A percentile compares a stretch with the other conserved stretches of the same genome.
These are phyloP conservation scores for Blumeria hordei DNA, from an alignment of 2,329 filamentous ascomycete species.

Conservation along the genomic window DNA sequence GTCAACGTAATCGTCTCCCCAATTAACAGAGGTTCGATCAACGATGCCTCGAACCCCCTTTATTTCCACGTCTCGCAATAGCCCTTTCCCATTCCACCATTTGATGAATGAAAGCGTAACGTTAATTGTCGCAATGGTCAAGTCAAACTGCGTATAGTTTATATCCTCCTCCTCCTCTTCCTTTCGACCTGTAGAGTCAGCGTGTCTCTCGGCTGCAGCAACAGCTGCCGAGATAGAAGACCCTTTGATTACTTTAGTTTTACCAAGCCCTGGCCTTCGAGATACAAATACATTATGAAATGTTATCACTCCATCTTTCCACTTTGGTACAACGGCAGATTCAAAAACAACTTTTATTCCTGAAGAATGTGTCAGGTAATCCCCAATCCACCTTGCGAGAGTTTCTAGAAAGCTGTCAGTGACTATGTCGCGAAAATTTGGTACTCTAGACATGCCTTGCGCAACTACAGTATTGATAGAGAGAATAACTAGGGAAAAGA, in stretches of 20 bases:
- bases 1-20: conserved; percentile 44
- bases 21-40: conserved; percentile 64
- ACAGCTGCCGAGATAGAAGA: conserved; percentile 64
- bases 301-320: conserved; percentile 84
- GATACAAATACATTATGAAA: conserved; percentile 96
- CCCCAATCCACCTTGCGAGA: conserved; percentile 75
- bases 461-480: conserved; percentile 91
- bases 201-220: conserved; percentile 45
- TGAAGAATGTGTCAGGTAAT: conserved; percentile 83
- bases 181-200: conserved; percentile 20
- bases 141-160: conserved; percentile 93
- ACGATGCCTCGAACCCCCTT: conserved; percentile 82
- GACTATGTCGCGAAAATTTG: conserved; percentile 6
- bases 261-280: conserved; percentile 57
- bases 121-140: conserved; percentile 86
- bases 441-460: conserved; percentile 35
- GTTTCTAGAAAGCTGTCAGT: conserved; percentile 36
- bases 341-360: conserved; percentile 91
- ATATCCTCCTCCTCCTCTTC: conserved; percentile 44
- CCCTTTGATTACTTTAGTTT: conserved; percentile 73
- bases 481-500: conserved; percentile 77
- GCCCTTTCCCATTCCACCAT: conserved; percentile 93
- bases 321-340: conserved; percentile 89
- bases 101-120: conserved; percentile 94
- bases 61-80: conserved; percentile 77